Evolutionary conservation across 208 protist genomes (phyloP).

Genomic region (Tritrichomonas musculus): DNA sequence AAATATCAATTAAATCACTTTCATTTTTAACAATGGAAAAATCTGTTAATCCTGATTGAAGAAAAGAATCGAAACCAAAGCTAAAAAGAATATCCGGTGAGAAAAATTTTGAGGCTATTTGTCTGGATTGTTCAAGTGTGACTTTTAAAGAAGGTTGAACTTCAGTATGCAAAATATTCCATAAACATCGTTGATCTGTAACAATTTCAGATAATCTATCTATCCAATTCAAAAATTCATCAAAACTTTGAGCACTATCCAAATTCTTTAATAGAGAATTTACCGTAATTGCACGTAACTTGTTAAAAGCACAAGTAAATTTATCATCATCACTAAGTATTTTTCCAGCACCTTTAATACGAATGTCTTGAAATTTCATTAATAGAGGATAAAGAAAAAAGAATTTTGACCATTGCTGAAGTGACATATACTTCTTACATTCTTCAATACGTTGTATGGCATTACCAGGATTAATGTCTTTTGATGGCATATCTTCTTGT

Average conservation of each 20-base stretch:
- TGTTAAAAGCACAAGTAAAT: not conserved
- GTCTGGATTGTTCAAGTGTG: not conserved
- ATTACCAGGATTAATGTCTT: too few relatives aligned
- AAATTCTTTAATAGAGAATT: not conserved
- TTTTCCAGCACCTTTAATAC: too few relatives aligned
- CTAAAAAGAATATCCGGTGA: not conserved
- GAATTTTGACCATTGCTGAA: too few relatives aligned
- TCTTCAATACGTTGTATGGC: too few relatives aligned
- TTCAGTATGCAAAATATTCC: slow-evolving; percentile 17
- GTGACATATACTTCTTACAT: too few relatives aligned
- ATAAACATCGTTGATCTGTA: not conserved
- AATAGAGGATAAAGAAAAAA: too few relatives aligned
- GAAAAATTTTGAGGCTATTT: not conserved
- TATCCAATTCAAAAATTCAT: not conserved
- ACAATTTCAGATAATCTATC: not conserved
- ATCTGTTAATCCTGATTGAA: not conserved
- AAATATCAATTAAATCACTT: not conserved
- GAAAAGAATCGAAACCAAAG: not conserved
- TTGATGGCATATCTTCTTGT: too few relatives aligned
- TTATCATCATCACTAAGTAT: not conserved
- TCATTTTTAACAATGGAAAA: not conserved
- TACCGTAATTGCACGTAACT: not conserved
- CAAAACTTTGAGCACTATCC: not conserved
- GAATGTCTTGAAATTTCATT: too few relatives aligned
- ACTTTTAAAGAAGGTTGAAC: not conserved